These are phyloP conservation scores for Hygrocybe coccinea DNA, from an alignment of 768 basidiomycete species.

Conservation along the genomic window DNA sequence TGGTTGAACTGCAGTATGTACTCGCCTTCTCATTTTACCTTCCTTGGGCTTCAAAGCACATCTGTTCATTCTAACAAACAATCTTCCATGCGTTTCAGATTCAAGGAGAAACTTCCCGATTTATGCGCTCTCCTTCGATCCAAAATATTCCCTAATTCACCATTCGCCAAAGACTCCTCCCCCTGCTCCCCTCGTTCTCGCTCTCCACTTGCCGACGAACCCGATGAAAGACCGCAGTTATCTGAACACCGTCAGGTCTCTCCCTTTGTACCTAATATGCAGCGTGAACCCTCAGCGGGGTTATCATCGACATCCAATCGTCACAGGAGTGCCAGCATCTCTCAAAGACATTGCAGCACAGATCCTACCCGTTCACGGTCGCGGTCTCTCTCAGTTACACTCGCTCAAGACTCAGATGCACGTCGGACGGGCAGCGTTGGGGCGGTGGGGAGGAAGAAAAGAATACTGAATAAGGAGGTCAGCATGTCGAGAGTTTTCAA, in stretches of 20 bases:
- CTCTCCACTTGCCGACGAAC: constrained; percentile 4
- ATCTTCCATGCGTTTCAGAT: constrained; percentile 37
- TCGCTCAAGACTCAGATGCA: constrained; percentile 56
- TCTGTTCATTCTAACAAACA: background rate
- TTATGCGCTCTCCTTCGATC: constrained; percentile 53
- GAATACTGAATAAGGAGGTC: constrained; percentile 61
- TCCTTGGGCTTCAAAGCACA: background rate
- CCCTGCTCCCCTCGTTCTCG: constrained; percentile 31
- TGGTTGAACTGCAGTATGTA: constrained; percentile 61
- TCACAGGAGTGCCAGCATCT: constrained; percentile 1
- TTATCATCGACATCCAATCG: constrained; percentile 18
- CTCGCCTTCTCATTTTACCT: background rate
- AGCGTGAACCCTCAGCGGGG: constrained; percentile 7
- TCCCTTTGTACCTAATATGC: background rate
- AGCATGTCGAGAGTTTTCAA: constrained; percentile 76
- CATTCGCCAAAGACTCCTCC: constrained; percentile 45
- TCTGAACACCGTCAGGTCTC: background rate
- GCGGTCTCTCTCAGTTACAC: constrained; percentile 62
- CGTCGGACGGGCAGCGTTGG: constrained; percentile 31
- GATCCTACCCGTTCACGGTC: constrained; percentile 39
- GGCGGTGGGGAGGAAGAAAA: constrained; percentile 40
- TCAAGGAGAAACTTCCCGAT: constrained; percentile 48
- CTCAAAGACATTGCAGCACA: constrained; percentile 9
- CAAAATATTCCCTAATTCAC: constrained; percentile 64
- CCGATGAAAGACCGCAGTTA: background rate